Base-by-base conservation (phyloP, 108 stramenopile species). In the Cyclotella distinguenda region DNA sequence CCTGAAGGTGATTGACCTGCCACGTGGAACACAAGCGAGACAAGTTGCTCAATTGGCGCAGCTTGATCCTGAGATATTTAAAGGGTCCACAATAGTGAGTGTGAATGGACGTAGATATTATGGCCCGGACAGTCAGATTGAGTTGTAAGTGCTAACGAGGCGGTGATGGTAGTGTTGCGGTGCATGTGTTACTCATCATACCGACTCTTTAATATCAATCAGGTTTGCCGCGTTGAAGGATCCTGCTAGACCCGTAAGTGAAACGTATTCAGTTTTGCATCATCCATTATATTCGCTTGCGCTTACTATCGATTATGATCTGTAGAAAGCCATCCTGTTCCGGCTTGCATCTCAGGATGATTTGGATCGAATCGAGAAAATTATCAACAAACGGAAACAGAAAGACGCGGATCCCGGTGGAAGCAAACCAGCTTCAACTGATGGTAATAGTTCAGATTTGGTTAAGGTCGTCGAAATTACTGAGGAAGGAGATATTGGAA, bases 1-100 rank as follows among this genome's bases (percentile, higher is more conserved):
- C 23, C 62, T 95, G 39, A 95, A 91, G 64, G 86, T 95, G n/a
- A 89, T 95, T 47, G 94, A 95, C 65, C 89, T 95, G 61, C 94
- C 94, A 11, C 57, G 94, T 45, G 94, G 94, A 21, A 88, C 87
- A 22, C 94, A 95, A 64, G 90, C 94, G 21, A 57, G 90, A 46
- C 59, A 71, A 21, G 94, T 95, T 9, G 89, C 89, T 38, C 87
- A 86, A 79, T 59, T 51, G n/a, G 65, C 72, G 35, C 82, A 88
- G 21, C 70, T 95, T n/a, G 89, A 90, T 71, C 92, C 92, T 7
- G 85, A 82, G 10, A 38, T 80, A 11, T 95, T 95, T 78, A 87
- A 91, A 57, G 88, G 88, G 27, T 82, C 94, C 7, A 83, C 86
- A 6, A 89, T 95, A 59, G 77, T 87, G 4, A 86, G 86, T 57